Conservation (phyloP, 2,329 filamentous ascomycete species). For the Aspergillus eucalypticola region DNA sequence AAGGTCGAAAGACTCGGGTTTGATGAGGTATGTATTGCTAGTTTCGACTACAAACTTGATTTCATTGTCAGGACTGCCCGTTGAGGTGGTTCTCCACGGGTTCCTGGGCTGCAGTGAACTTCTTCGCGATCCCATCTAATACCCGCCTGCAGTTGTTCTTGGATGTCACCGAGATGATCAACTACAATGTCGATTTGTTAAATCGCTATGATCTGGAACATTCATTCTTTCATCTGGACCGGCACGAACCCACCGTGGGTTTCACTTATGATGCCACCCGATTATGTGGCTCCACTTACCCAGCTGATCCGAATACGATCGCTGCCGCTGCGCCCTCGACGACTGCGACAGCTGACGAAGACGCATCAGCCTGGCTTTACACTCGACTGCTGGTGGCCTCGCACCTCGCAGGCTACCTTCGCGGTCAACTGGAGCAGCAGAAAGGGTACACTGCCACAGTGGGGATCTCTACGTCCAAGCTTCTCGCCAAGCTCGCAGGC, state of each 20-base stretch:
- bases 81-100: background rate
- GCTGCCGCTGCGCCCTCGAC: constrained; percentile 27
- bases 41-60: too few relatives aligned
- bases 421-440: constrained; percentile 69
- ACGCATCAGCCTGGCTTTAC: constrained; percentile 37
- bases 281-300: constrained; percentile 66
- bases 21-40: constrained; percentile 68
- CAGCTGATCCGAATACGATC: constrained; percentile 27
- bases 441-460: constrained; percentile 85
- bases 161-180: constrained; percentile 83
- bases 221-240: constrained; percentile 79
- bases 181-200: constrained; percentile 74
- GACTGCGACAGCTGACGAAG: constrained; percentile 9
- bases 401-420: constrained; percentile 75
- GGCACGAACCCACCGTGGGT: constrained; percentile 72
- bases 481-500: constrained; percentile 81
- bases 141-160: constrained; percentile 56
- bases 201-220: constrained; percentile 64
- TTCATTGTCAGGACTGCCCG: background rate
- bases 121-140: background rate
- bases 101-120: background rate
- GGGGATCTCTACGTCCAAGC: constrained; percentile 83
- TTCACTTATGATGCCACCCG: constrained; percentile 74
- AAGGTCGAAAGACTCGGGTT: constrained; percentile 82
- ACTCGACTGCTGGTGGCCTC: constrained; percentile 73